Percentiles rank a stretch among this genome's conserved stretches.
These are phyloP conservation scores for Fusarium succisae DNA, from an alignment of 2,329 filamentous ascomycete species.

Conservation along the genomic window DNA sequence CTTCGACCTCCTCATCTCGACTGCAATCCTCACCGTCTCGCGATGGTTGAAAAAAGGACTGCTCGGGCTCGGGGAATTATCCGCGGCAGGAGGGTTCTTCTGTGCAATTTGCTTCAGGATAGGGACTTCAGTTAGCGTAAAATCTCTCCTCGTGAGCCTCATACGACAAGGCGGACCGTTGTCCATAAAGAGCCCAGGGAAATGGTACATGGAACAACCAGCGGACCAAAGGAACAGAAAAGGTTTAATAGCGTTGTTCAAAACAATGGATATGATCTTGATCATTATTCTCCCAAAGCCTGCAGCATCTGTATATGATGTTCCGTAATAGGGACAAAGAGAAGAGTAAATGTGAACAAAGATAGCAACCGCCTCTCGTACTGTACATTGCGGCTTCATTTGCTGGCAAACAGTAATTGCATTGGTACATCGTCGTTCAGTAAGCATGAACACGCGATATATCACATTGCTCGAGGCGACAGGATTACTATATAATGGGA, in stretches of 20 bases:
- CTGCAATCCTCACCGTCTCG: not conserved
- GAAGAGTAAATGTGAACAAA: not conserved
- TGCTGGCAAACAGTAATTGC: not conserved
- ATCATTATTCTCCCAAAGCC: accelerated
- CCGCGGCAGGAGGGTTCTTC: accelerated
- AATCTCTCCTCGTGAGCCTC: not conserved
- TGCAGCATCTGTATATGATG: not conserved
- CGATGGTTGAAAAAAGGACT: not conserved
- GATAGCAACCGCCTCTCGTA: too few species aligned
- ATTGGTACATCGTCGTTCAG: too few species aligned
- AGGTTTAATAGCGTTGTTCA: accelerated
- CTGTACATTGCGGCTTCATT: not conserved
- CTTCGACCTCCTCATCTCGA: not conserved
- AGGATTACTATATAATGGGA: not conserved
- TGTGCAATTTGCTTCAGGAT: not conserved
- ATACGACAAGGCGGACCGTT: accelerated
- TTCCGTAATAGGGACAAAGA: not conserved
- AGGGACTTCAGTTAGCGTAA: not conserved
- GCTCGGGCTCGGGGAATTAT: not conserved
- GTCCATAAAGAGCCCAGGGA: not conserved
- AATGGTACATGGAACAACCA: accelerated
- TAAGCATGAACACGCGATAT: accelerated
- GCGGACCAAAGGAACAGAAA: not conserved
- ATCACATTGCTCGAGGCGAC: accelerated
- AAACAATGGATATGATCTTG: accelerated